Evolutionary conservation across 1,139 yeast genomes (phyloP).

Genomic region (Debaryomyces singareniensis): DNA sequence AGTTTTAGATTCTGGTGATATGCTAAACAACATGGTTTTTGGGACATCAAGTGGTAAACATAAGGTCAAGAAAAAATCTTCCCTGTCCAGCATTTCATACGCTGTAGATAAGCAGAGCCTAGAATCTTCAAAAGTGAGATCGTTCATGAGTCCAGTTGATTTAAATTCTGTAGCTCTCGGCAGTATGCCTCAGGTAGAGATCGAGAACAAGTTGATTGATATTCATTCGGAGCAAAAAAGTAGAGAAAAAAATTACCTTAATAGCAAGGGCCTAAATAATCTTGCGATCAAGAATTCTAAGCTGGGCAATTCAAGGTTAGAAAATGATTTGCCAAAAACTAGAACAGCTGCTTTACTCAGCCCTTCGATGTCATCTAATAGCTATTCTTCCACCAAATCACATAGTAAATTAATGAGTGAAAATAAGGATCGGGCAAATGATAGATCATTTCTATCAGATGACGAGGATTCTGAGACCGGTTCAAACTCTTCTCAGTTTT

Average conservation of each 20-base stretch:
- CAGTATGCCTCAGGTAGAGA: too few relatives aligned
- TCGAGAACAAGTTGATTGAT: not conserved
- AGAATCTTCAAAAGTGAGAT: constrained; percentile 1
- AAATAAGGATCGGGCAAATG: not conserved
- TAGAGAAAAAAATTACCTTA: not conserved
- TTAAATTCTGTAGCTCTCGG: too few relatives aligned
- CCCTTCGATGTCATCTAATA: not conserved
- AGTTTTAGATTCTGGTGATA: constrained; percentile 4
- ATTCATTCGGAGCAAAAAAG: not conserved
- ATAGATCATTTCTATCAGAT: not conserved
- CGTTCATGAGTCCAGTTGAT: constrained; percentile 1
- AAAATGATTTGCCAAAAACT: not conserved
- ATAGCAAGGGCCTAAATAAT: not conserved
- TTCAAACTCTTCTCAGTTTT: constrained; percentile 40
- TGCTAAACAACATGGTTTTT: constrained; percentile 3
- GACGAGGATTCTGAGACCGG: not conserved
- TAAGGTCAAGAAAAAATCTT: not conserved
- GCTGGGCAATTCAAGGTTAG: not conserved
- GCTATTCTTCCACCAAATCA: too few relatives aligned
- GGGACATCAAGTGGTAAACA: constrained; percentile 1
- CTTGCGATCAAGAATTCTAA: not conserved
- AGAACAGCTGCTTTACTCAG: not conserved
- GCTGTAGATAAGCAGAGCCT: not conserved
- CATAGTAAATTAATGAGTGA: too few relatives aligned
- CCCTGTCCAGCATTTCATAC: too few relatives aligned